These are phyloP conservation scores for Herpetospermum pedunculosum DNA, from an alignment of 306 rosid genomes.

Conservation along the genomic window DNA sequence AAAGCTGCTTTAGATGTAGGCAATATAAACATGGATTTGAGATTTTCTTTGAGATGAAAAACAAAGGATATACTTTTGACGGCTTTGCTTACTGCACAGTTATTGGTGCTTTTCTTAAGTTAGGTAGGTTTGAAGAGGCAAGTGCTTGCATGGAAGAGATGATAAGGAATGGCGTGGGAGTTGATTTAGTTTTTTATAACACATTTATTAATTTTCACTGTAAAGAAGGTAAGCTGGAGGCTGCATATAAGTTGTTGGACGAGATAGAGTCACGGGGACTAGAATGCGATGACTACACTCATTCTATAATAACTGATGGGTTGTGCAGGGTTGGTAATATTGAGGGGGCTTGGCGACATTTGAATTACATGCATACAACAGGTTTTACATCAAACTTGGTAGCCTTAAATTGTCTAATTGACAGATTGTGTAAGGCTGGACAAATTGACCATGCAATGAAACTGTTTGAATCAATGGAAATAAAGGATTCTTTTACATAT, in stretches of 20 bases:
- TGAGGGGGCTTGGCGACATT: conserved; percentile 37
- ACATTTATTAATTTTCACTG: conserved; percentile 47
- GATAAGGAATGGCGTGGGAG: conserved; percentile 36
- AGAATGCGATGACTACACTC: conserved; percentile 52
- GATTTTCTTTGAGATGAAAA: conserved; percentile 49
- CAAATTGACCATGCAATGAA: conserved; percentile 48
- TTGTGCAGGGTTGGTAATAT: conserved; percentile 51
- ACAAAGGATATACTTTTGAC: conserved; percentile 52
- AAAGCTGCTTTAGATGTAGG: conserved; percentile 45
- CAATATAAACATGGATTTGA: conserved; percentile 45
- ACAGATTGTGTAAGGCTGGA: conserved; percentile 73
- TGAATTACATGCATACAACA: conserved; percentile 35
- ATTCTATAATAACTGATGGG: conserved; percentile 53
- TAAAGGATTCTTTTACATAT: conserved; percentile 49
- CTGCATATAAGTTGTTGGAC: conserved; percentile 48
- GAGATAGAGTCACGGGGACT: conserved; percentile 51
- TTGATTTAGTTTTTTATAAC: conserved; percentile 54
- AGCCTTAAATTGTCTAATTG: conserved; percentile 55
- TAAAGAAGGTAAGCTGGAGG: conserved; percentile 49
- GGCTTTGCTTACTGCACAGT: conserved; percentile 67
- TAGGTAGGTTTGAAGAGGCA: conserved; percentile 48
- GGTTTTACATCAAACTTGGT: conserved; percentile 54
- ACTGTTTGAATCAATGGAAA: conserved; percentile 58
- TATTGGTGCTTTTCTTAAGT: conserved; percentile 53
- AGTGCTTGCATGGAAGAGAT: conserved; percentile 28